These are phyloP conservation scores for Acanthamoeba lugdunensis DNA, from an alignment of 208 protist genomes.

Conservation along the genomic window DNA sequence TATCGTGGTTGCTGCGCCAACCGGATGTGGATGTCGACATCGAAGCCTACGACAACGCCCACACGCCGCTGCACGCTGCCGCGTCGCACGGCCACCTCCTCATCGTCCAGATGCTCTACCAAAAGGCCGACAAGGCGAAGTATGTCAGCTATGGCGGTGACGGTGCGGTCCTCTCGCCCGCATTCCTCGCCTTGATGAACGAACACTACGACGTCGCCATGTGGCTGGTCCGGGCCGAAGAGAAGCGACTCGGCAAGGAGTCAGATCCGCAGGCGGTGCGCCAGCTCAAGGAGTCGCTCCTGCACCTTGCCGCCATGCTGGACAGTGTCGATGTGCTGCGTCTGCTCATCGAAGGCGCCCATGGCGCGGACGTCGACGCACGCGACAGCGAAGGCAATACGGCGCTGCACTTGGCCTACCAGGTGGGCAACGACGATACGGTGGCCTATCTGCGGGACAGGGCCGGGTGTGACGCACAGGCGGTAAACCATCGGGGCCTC, in stretches of 20 bases:
- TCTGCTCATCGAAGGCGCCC: neutral
- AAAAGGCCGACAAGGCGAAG: neutral
- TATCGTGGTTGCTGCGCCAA: neutral
- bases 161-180: neutral
- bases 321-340: neutral
- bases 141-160: neutral
- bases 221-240: neutral
- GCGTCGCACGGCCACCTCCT: neutral
- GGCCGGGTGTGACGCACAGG: neutral
- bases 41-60: neutral
- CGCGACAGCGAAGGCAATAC: neutral
- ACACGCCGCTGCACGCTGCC: neutral
- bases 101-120: neutral
- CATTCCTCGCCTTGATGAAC: slow-evolving; percentile 22
- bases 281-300: neutral
- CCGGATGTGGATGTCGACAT: neutral
- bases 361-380: neutral
- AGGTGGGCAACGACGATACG: neutral
- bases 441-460: neutral
- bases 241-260: neutral
- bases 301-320: slow-evolving; percentile 16
- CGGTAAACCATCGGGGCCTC: neutral
- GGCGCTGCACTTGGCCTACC: slow-evolving; percentile 5
- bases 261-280: neutral
- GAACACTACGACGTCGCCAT: slow-evolving; percentile 20